Evolutionary conservation across 2,329 filamentous ascomycete genomes (phyloP), one percentile per base, ranked within the genome.

Genomic region (Metarhizium guizhouense): DNA sequence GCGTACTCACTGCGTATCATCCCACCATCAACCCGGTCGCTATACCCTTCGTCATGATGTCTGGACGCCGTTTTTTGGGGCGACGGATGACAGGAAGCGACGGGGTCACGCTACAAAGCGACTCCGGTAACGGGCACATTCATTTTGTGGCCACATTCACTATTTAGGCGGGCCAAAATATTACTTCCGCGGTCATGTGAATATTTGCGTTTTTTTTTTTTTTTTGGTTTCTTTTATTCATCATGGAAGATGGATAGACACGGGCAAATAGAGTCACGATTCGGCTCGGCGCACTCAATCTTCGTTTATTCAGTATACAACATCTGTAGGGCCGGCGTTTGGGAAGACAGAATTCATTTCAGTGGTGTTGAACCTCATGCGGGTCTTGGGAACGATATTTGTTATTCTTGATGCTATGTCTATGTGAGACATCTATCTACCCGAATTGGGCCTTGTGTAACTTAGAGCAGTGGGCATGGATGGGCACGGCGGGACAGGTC

Each of bases 261-360:
- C 18, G 8, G 38, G 34, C 29, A 36, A 56, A 18, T 16, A 49
- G 14, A 38, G 32, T 16, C 42, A 43, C 53, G 49, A 55, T 52
- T 51, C 16, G 51, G 36, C 50, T 20, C 40, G 53, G 50, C 47
- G 53, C 49, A 53, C 29, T 47, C n/a, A n/a, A 47, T 53, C 36
- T 47, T 29, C 36, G 54, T 45, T 50, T 30, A 43, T 10, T 49
- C 36, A 25, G 47, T 49, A 55, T 43, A 47, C 20, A 48, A 42
- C 20, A 52, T 48, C 6, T 45, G 38, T 51, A 18, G 16, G 38
- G 34, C 48, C 43, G 56, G 56, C 56, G 56, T 57, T 57, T 32
- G n/a, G 52, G 56, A 53, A 45, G 45, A 47, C n/a, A n/a, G 47
- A 38, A 13, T 36, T 51, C 16, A 47, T 54, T 30, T 45, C 18